Evolutionary conservation across 768 basidiomycete species (phyloP).

Genomic region (Dentipellis fragilis): DNA sequence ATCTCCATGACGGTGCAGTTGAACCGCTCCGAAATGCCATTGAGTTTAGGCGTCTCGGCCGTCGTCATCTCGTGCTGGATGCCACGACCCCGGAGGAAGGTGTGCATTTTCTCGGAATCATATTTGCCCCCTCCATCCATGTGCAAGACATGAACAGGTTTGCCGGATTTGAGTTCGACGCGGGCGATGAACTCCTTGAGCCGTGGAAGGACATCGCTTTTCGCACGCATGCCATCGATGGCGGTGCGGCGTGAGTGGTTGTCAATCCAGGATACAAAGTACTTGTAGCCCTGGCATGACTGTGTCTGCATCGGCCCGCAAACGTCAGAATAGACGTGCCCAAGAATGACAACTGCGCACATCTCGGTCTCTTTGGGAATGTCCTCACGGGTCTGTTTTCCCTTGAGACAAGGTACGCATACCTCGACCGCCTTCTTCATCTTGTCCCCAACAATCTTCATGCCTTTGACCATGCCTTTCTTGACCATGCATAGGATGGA

Average conservation of each 20-base stretch:
- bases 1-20: constrained; percentile 6
- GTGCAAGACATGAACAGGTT: neutral
- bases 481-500: neutral
- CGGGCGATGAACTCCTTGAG: neutral
- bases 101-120: neutral
- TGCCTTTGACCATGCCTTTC: neutral
- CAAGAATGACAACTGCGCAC: neutral
- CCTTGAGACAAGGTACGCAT: neutral
- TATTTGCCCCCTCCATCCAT: neutral
- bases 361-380: neutral
- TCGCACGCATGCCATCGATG: neutral
- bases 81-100: neutral
- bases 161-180: neutral
- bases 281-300: neutral
- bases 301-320: neutral
- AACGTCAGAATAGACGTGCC: neutral
- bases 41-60: neutral
- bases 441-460: neutral
- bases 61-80: neutral
- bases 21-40: neutral
- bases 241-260: neutral
- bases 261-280: neutral
- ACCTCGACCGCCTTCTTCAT: neutral
- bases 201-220: neutral
- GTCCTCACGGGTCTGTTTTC: neutral